These are phyloP conservation scores for Stentor roeselii DNA, from an alignment of 73 alveolate species.

Conservation along the genomic window DNA sequence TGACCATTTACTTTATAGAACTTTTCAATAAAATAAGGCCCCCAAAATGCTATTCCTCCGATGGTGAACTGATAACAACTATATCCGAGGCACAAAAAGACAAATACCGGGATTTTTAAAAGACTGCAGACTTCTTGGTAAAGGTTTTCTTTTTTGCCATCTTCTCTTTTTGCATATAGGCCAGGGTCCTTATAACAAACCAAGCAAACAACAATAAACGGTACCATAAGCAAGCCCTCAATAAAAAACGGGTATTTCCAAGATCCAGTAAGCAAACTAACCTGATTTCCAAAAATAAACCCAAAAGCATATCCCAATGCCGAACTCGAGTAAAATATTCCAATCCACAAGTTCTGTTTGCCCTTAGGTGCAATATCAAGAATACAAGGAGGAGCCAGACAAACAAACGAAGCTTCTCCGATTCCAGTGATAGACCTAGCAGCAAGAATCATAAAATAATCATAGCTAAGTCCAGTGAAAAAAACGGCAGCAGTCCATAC, in stretches of 20 bases:
- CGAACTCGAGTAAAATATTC: not conserved
- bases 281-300: not conserved
- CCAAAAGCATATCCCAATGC: conserved; percentile 22
- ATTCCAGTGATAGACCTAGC: conserved; percentile 22
- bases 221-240: not conserved
- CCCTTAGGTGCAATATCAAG: conserved; percentile 10
- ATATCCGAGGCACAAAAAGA: not conserved
- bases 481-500: conserved; percentile 21
- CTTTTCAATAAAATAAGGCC: conserved; percentile 1
- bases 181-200: not conserved
- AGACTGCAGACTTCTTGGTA: not conserved
- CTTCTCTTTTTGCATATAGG: not conserved
- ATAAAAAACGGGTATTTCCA: conserved; percentile 11
- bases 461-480: not conserved
- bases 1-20: not conserved
- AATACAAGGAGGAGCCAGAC: conserved; percentile 24
- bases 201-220: not conserved
- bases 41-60: conserved; percentile 22
- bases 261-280: not conserved
- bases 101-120: not conserved
- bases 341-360: not conserved
- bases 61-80: not conserved
- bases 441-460: not conserved
- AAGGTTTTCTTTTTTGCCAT: not conserved
- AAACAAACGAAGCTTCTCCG: conserved; percentile 26